A percentile compares a stretch with the other conserved stretches of the same genome.
phyloP scores from a whole-genome alignment of 108 stramenopile species.

The Nitzschia inconspicua region DNA sequence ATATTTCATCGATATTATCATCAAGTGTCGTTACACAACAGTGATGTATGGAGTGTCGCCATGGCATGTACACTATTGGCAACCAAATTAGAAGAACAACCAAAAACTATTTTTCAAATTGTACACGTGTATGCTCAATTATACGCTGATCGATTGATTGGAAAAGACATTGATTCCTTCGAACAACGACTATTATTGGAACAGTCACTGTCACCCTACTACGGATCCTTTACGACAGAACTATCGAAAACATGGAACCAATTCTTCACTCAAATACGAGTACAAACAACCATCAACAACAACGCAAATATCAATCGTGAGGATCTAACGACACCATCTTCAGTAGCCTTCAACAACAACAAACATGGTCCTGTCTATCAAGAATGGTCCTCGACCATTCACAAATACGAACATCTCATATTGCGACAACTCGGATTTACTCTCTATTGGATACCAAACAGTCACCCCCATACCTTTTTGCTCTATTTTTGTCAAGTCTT shows the following conservation, averaged over 20 bases:
- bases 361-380: slow-evolving; percentile 56
- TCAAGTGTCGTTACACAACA: slow-evolving; percentile 38
- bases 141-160: slow-evolving; percentile 52
- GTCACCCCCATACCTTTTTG: slow-evolving; percentile 77
- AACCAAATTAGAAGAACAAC: slow-evolving; percentile 68
- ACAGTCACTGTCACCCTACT: neutral
- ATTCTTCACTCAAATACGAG: neutral
- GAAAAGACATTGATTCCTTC: too few species aligned
- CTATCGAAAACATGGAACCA: neutral
- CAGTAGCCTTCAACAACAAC: too few species aligned
- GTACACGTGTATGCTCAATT: slow-evolving; percentile 57
- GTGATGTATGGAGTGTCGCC: slow-evolving; percentile 72
- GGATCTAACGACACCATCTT: too few species aligned
- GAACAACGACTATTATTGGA: slow-evolving; percentile 1
- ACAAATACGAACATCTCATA: slow-evolving; percentile 49
- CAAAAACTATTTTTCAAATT: slow-evolving; percentile 33
- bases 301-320: too few species aligned
- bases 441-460: slow-evolving; percentile 79
- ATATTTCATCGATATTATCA: slow-evolving; percentile 80
- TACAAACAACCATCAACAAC: neutral
- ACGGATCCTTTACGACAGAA: neutral
- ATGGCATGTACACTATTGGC: slow-evolving; percentile 62
- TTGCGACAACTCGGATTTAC: slow-evolving; percentile 76
- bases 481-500: slow-evolving; percentile 46
- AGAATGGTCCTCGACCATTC: slow-evolving; percentile 54